Conservation (phyloP, 2,329 filamentous ascomycete species). For the Cercospora canescens region DNA sequence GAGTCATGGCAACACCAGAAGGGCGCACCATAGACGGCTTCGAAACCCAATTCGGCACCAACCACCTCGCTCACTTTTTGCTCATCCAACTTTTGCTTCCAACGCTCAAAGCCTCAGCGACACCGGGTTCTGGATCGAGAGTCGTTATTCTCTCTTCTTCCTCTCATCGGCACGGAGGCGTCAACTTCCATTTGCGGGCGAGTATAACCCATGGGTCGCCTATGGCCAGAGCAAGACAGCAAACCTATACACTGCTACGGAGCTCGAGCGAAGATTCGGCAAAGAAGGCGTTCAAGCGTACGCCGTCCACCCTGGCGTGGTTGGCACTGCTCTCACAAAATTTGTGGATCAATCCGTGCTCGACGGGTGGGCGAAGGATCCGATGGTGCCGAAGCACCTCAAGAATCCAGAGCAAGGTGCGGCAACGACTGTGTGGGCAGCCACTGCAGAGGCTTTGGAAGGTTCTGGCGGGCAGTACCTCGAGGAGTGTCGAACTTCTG, state of each 20-base stretch:
- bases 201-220: slow-evolving; percentile 38
- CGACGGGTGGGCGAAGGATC: not conserved
- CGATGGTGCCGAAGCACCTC: not conserved
- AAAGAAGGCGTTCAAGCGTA: slow-evolving; percentile 45
- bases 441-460: slow-evolving; percentile 44
- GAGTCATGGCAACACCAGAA: slow-evolving; percentile 45
- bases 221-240: slow-evolving; percentile 55
- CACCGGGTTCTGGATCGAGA: slow-evolving; percentile 45
- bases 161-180: slow-evolving; percentile 40
- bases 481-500: slow-evolving; percentile 13
- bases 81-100: slow-evolving; percentile 53
- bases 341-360: not conserved
- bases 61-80: slow-evolving; percentile 54
- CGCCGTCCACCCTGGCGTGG: slow-evolving; percentile 50
- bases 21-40: slow-evolving; percentile 39
- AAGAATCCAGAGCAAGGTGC: slow-evolving; percentile 48
- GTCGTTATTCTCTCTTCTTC: slow-evolving; percentile 49
- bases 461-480: slow-evolving; percentile 24
- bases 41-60: slow-evolving; percentile 53
- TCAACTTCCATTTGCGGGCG: slow-evolving; percentile 40
- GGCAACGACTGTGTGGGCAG: slow-evolving; percentile 50
- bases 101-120: slow-evolving; percentile 42
- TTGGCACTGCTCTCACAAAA: slow-evolving; percentile 26
- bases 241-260: slow-evolving; percentile 53
- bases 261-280: slow-evolving; percentile 53